phyloP scores from a whole-genome alignment of 2,329 filamentous ascomycete genomes.

The Sordariomycetes sp. region DNA sequence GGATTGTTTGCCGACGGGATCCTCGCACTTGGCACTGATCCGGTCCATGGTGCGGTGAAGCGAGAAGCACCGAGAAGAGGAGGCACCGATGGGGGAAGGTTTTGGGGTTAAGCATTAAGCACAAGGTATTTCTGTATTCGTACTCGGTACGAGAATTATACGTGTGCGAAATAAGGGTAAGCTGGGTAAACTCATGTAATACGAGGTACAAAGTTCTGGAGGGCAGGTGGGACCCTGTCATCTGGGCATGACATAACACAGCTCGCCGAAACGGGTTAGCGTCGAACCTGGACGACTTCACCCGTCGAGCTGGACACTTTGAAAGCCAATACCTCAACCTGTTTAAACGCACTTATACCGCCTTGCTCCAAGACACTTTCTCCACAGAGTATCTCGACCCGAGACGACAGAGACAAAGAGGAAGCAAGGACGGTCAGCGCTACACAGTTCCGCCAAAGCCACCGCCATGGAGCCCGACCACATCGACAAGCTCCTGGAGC shows the following conservation, averaged over 20 bases:
- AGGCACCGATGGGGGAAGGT: too few relatives aligned
- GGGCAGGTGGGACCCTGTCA: neutral
- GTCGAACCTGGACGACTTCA: neutral
- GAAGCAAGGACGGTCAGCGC: neutral
- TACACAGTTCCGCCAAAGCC: neutral
- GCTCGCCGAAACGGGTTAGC: neutral
- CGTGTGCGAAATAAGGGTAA: neutral
- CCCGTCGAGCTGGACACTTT: neutral
- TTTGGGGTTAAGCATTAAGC: too few relatives aligned
- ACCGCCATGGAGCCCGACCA: constrained; percentile 11
- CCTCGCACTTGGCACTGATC: too few relatives aligned
- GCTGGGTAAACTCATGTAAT: neutral
- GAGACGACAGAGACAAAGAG: neutral
- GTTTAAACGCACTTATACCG: too few relatives aligned
- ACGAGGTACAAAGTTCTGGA: too few relatives aligned
- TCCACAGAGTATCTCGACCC: neutral
- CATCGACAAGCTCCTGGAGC: constrained; percentile 51
- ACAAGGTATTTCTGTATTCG: too few relatives aligned
- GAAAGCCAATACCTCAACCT: neutral
- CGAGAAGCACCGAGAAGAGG: too few relatives aligned
- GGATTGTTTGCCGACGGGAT: too few relatives aligned
- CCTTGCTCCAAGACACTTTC: neutral
- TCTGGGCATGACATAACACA: neutral
- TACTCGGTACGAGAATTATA: too few relatives aligned
- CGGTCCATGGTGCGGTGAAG: too few relatives aligned